Evolutionary conservation across 768 basidiomycete species (phyloP).

Genomic region (Pulveroboletus frians): DNA sequence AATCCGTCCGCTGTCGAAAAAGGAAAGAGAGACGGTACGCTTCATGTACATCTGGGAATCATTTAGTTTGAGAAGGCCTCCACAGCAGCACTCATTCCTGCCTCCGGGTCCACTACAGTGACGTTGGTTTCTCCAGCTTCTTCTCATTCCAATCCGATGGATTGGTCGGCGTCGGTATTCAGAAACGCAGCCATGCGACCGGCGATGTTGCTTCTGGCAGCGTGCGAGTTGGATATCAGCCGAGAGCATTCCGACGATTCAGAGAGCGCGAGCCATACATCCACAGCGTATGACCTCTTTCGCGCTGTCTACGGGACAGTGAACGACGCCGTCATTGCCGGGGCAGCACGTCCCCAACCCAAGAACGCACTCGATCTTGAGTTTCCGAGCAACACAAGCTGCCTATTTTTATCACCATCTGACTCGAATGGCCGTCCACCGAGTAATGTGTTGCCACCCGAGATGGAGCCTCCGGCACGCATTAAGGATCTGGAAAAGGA

Average conservation of each 20-base stretch:
- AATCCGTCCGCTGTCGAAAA: slow-evolving; percentile 10
- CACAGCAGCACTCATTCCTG: slow-evolving; percentile 7
- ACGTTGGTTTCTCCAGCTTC: slow-evolving; percentile 7
- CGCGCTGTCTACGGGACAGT: slow-evolving; percentile 27
- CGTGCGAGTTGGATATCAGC: slow-evolving; percentile 31
- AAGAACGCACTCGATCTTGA: slow-evolving; percentile 26
- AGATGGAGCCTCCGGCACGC: slow-evolving; percentile 6
- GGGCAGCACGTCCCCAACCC: slow-evolving; percentile 8
- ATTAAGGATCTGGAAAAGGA: slow-evolving; percentile 25
- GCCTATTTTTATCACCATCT: neutral
- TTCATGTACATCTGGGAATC: slow-evolving; percentile 6
- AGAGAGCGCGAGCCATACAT: slow-evolving; percentile 18
- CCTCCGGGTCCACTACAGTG: slow-evolving; percentile 6
- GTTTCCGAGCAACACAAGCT: slow-evolving; percentile 12
- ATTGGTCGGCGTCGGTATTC: slow-evolving; percentile 8
- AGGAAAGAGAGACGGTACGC: slow-evolving; percentile 25
- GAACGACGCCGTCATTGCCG: slow-evolving; percentile 17
- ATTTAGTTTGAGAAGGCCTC: slow-evolving; percentile 14
- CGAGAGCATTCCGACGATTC: slow-evolving; percentile 21
- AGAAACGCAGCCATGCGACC: slow-evolving; percentile 22
- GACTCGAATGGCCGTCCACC: neutral
- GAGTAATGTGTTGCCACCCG: neutral
- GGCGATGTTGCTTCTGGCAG: slow-evolving; percentile 28
- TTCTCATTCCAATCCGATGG: slow-evolving; percentile 4
- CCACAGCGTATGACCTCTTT: slow-evolving; percentile 27